Percentiles rank a stretch among this genome's conserved stretches.
Evolutionary conservation across 306 rosid species (phyloP).

Genomic region (Pterocarpus santalinus): DNA sequence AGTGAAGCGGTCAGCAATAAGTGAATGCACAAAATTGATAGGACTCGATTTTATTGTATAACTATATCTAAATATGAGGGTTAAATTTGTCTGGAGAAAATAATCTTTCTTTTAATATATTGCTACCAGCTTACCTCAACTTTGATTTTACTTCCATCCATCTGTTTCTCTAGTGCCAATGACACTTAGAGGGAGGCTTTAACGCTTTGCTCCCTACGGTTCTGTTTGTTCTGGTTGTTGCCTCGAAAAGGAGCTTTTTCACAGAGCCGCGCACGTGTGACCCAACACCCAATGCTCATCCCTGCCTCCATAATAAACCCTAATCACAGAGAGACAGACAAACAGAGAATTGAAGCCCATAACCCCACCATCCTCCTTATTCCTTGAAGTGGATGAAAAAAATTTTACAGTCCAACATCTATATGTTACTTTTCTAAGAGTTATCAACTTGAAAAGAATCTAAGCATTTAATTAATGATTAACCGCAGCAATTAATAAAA

Average conservation of each 20-base stretch:
- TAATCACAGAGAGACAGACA: conserved; percentile 53
- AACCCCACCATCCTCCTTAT: conserved; percentile 54
- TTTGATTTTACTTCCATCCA: conserved; percentile 41
- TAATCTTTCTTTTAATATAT: not conserved
- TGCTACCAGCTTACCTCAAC: conserved; percentile 45
- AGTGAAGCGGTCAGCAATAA: not conserved
- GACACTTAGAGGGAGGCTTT: conserved; percentile 42
- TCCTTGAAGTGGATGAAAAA: conserved; percentile 47
- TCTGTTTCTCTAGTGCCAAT: conserved; percentile 47
- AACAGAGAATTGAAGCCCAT: conserved; percentile 54
- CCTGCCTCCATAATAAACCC: conserved; percentile 67
- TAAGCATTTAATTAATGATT: not conserved
- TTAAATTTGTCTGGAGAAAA: no score
- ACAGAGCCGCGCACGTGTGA: conserved; percentile 91
- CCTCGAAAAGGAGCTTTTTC: conserved; percentile 84
- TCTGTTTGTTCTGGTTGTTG: conserved; percentile 72
- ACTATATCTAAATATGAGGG: no score
- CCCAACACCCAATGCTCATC: conserved; percentile 80
- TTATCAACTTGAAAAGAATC: conserved; percentile 36
- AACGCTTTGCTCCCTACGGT: conserved; percentile 58
- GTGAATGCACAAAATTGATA: no score
- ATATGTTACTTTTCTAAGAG: conserved; percentile 35
- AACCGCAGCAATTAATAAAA: not conserved
- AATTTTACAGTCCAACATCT: conserved; percentile 44
- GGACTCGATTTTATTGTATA: no score